Evolutionary conservation across 2,329 filamentous ascomycete genomes (phyloP).

Genomic region (Lasiodiplodia theobromae): DNA sequence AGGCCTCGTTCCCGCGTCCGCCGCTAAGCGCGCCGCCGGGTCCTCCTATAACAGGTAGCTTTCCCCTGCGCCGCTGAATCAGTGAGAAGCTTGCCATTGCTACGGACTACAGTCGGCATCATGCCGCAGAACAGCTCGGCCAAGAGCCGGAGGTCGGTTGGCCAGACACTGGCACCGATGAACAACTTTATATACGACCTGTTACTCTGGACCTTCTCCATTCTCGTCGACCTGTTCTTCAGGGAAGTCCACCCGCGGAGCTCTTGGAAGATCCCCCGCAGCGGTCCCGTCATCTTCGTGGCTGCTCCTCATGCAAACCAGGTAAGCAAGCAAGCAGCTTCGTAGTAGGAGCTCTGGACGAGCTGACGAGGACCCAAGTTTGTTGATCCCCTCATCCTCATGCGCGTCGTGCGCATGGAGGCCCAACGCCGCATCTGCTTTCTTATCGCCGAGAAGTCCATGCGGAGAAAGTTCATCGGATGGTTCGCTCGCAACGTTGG

Average conservation of each 20-base stretch:
- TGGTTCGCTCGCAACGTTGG: conserved; percentile 84
- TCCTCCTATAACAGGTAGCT: conserved; percentile 13
- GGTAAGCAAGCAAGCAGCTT: conserved; percentile 56
- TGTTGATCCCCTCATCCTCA: conserved; percentile 91
- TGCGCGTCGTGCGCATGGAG: conserved; percentile 87
- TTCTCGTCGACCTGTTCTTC: conserved; percentile 96
- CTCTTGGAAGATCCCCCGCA: conserved; percentile 90
- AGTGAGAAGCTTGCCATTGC: neutral
- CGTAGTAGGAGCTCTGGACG: neutral
- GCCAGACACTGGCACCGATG: conserved; percentile 28
- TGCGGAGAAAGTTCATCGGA: conserved; percentile 87
- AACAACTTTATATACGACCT: conserved; percentile 31
- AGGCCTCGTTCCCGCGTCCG: conserved; percentile 3
- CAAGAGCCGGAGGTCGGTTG: conserved; percentile 5
- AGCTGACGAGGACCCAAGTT: conserved; percentile 65
- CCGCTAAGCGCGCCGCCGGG: neutral
- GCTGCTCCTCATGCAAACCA: conserved; percentile 97
- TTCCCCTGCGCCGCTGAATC: conserved; percentile 1
- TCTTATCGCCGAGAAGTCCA: conserved; percentile 94
- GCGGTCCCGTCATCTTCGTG: conserved; percentile 91
- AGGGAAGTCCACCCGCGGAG: conserved; percentile 94
- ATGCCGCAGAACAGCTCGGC: conserved; percentile 27
- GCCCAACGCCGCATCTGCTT: conserved; percentile 88
- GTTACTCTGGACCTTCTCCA: conserved; percentile 72
- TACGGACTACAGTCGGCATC: neutral